Percentiles rank a stretch among this genome's conserved stretches.
phyloP scores from a whole-genome alignment of 1,284 basidiomycete genomes.

The Gomphus bonarii region DNA sequence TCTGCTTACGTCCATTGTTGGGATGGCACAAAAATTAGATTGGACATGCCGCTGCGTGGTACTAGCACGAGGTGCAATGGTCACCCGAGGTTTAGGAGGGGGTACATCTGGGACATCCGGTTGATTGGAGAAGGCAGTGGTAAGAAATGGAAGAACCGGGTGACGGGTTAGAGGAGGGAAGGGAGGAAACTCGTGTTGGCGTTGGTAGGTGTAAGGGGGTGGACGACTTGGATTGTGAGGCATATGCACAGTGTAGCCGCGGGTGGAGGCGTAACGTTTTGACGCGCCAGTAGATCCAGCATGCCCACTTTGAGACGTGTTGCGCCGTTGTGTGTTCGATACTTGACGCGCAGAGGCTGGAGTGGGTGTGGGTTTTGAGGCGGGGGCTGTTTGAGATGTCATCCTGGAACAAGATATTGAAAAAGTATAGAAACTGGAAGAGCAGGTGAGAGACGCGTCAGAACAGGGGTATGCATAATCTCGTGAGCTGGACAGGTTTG shows the following conservation, averaged over 20 bases:
- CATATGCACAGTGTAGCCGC: constrained; percentile 1
- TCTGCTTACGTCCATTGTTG: constrained; percentile 53
- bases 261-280: background rate
- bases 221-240: constrained; percentile 9
- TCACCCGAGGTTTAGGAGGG: background rate
- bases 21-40: constrained; percentile 22
- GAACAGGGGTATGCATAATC: background rate
- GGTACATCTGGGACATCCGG: background rate
- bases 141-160: constrained; percentile 8
- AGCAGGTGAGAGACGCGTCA: background rate
- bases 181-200: constrained; percentile 10
- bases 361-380: background rate
- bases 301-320: background rate
- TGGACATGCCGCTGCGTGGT: background rate
- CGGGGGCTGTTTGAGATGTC: background rate
- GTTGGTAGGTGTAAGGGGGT: constrained; percentile 7
- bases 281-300: background rate
- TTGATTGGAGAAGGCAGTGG: constrained; percentile 6
- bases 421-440: background rate
- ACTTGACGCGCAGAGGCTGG: background rate
- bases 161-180: constrained; percentile 8
- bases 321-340: background rate
- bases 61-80: background rate
- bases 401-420: background rate
- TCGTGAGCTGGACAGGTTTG: background rate